Conservation (phyloP, 139 green algal species). For the Tetraselmis chui region DNA sequence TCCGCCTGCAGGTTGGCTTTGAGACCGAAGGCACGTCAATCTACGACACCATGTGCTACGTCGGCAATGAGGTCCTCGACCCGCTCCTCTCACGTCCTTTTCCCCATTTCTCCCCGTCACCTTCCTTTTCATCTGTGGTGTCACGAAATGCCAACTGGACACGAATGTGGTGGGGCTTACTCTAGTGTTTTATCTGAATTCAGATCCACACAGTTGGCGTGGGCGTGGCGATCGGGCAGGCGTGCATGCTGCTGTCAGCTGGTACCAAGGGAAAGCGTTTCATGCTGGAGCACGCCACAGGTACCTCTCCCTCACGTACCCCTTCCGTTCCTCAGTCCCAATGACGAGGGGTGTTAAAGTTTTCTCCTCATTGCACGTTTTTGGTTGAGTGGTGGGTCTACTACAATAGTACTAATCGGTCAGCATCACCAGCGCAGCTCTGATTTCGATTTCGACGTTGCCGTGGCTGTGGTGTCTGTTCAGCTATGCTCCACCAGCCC, state of each 20-base stretch:
- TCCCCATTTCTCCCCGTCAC: constrained; percentile 2
- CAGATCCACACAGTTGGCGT: constrained; percentile 38
- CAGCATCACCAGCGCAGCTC: too few relatives aligned
- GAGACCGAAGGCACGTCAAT: constrained; percentile 83
- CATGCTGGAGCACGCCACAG: constrained; percentile 80
- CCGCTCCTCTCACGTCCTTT: not conserved
- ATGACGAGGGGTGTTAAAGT: too few relatives aligned
- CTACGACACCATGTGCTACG: constrained; percentile 79
- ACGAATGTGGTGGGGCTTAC: constrained; percentile 33
- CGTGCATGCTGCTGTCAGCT: constrained; percentile 74
- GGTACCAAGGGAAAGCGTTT: constrained; percentile 72
- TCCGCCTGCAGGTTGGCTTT: constrained; percentile 59
- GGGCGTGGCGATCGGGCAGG: constrained; percentile 64
- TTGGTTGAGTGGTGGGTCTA: too few relatives aligned
- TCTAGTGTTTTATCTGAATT: constrained; percentile 29
- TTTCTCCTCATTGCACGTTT: too few relatives aligned
- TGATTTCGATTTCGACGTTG: too few relatives aligned
- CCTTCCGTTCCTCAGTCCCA: too few relatives aligned
- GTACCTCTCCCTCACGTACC: too few relatives aligned
- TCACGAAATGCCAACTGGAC: too few relatives aligned
- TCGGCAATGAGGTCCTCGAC: constrained; percentile 54
- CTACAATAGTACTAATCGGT: too few relatives aligned
- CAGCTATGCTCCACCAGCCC: constrained; percentile 98
- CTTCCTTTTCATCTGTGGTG: not conserved
- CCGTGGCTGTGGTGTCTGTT: constrained; percentile 8